These are phyloP conservation scores for Penicilliopsis zonata DNA, from an alignment of 495 filamentous ascomycete species.

Conservation along the genomic window DNA sequence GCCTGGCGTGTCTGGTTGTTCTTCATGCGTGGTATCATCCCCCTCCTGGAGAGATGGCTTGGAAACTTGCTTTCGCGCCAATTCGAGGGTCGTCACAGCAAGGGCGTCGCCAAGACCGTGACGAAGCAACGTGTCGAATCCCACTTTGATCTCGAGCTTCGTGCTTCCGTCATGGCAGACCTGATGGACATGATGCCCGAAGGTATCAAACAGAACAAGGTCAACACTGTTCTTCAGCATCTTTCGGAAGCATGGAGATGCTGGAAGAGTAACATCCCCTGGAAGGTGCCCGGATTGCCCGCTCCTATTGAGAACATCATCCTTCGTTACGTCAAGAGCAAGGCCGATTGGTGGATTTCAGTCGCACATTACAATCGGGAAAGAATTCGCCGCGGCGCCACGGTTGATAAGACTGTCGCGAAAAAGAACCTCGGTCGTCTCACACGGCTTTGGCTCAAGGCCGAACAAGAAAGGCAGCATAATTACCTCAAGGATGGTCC, in stretches of 20 bases:
- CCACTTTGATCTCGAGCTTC: slow-evolving; percentile 95
- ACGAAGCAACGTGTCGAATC: slow-evolving; percentile 99
- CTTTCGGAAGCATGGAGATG: slow-evolving; percentile 96
- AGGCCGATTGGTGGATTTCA: slow-evolving; percentile 99
- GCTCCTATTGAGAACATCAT: slow-evolving; percentile 99
- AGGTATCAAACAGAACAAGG: slow-evolving; percentile 98
- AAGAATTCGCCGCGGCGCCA: slow-evolving; percentile 88
- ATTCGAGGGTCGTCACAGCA: slow-evolving; percentile 97
- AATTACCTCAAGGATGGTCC: slow-evolving; percentile 99
- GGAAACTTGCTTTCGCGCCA: slow-evolving; percentile 94
- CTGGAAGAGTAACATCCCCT: slow-evolving; percentile 99
- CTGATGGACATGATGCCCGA: slow-evolving; percentile 99
- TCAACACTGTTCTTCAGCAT: slow-evolving; percentile 96
- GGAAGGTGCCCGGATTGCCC: slow-evolving; percentile 95
- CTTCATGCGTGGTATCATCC: slow-evolving; percentile 98
- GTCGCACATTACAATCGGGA: slow-evolving; percentile 98
- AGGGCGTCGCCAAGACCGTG: slow-evolving; percentile 97
- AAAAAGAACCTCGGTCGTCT: slow-evolving; percentile 98
- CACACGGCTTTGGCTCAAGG: slow-evolving; percentile 93
- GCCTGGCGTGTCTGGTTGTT: slow-evolving; percentile 99
- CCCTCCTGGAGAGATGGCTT: slow-evolving; percentile 92
- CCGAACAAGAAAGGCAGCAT: slow-evolving; percentile 96
- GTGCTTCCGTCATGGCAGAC: slow-evolving; percentile 97
- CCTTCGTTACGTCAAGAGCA: slow-evolving; percentile 94
- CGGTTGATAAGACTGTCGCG: slow-evolving; percentile 96